phyloP scores from a whole-genome alignment of 2,329 filamentous ascomycete species.

The Penicillium sp. region DNA sequence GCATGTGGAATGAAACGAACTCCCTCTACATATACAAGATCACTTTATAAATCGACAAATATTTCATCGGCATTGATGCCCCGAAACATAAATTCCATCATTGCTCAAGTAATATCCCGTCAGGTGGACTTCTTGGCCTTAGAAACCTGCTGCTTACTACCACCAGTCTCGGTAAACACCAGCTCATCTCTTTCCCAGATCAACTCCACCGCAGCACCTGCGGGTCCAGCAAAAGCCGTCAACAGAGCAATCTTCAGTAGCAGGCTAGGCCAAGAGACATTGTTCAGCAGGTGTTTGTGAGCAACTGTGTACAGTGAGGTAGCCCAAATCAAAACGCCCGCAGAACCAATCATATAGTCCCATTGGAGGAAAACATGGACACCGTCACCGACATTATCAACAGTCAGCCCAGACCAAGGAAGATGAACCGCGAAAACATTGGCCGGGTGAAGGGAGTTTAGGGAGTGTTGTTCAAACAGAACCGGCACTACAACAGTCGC shows the following conservation, averaged over 20 bases:
- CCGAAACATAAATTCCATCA: background rate
- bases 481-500: constrained; percentile 39
- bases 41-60: no score
- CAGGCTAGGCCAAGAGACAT: constrained; percentile 28
- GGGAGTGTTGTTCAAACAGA: constrained; percentile 35
- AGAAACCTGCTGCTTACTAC: constrained; percentile 32
- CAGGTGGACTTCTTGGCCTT: constrained; percentile 31
- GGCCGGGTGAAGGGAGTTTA: constrained; percentile 38
- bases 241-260: constrained; percentile 38
- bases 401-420: constrained; percentile 32
- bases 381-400: constrained; percentile 42
- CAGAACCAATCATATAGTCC: constrained; percentile 49
- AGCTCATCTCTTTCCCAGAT: constrained; percentile 54
- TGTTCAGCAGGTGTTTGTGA: constrained; percentile 29
- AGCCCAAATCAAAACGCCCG: constrained; percentile 49
- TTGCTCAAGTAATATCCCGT: background rate
- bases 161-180: constrained; percentile 38
- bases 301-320: constrained; percentile 37
- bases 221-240: constrained; percentile 44
- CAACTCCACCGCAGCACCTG: constrained; percentile 46
- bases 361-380: constrained; percentile 51
- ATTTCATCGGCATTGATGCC: background rate
- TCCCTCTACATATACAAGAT: no score
- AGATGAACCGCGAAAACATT: constrained; percentile 41
- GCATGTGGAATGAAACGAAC: background rate